A percentile compares a stretch with the other conserved stretches of the same genome.
Evolutionary conservation across 495 filamentous ascomycete genomes (phyloP).

Genomic region (Astrothelium subdiscretum): DNA sequence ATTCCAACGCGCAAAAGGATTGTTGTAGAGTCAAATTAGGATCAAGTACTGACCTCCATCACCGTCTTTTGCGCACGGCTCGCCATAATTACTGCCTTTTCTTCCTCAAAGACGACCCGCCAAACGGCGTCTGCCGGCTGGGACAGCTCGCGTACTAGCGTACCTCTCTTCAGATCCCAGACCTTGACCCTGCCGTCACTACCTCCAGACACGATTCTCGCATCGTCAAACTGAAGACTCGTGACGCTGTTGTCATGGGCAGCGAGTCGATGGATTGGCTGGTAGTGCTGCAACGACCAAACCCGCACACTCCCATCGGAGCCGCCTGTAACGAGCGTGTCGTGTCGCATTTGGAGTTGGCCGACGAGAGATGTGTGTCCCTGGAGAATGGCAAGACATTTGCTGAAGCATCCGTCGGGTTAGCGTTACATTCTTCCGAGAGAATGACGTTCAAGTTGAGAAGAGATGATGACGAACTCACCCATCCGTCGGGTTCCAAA

Average conservation of each 20-base stretch:
- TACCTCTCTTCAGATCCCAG: constrained; percentile 87
- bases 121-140: constrained; percentile 88
- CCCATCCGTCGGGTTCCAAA: constrained; percentile 92
- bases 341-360: constrained; percentile 89
- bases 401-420: constrained; percentile 30
- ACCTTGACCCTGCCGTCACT: constrained; percentile 95
- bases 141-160: constrained; percentile 81
- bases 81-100: constrained; percentile 95
- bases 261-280: constrained; percentile 82
- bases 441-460: too few species aligned
- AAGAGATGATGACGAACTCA: too few species aligned
- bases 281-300: constrained; percentile 83
- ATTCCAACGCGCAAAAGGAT: too few species aligned
- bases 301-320: constrained; percentile 92
- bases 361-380: constrained; percentile 94
- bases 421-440: constrained; percentile 7
- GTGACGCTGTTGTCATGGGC: constrained; percentile 99
- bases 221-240: constrained; percentile 91
- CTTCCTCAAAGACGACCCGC: constrained; percentile 95
- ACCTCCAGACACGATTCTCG: constrained; percentile 84
- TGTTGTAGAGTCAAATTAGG: too few species aligned
- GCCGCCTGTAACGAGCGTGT: constrained; percentile 90
- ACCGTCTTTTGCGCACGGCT: constrained; percentile 70
- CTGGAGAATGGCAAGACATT: constrained; percentile 85
- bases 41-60: constrained; percentile 81